Conservation (phyloP, 805 yeast species). For the Peterozyma xylosa region DNA sequence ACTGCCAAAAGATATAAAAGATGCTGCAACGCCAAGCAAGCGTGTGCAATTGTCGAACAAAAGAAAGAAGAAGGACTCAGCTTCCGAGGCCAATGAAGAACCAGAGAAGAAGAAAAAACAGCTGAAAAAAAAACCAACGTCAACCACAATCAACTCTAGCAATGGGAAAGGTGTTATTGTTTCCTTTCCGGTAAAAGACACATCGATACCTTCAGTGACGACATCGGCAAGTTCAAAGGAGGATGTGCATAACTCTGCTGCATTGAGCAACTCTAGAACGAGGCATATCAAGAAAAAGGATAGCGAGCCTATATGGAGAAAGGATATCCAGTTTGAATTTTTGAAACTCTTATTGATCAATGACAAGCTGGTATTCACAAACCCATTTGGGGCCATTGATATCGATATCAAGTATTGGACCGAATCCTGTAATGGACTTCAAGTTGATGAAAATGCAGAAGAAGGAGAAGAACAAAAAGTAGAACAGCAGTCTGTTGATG, state of each 20-base stretch:
- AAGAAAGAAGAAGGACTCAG: slow-evolving; percentile 3
- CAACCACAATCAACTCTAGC: neutral
- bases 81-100: neutral
- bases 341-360: slow-evolving; percentile 59
- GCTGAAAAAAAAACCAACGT: neutral
- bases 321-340: slow-evolving; percentile 81
- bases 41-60: slow-evolving; percentile 5
- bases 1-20: too few species aligned
- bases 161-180: too few species aligned
- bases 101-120: neutral
- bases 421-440: slow-evolving; percentile 13
- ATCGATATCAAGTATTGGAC: slow-evolving; percentile 28
- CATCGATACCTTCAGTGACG: neutral
- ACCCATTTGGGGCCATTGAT: slow-evolving; percentile 35
- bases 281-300: slow-evolving; percentile 80
- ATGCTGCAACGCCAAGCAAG: slow-evolving; percentile 1
- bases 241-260: neutral
- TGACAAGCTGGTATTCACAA: slow-evolving; percentile 57
- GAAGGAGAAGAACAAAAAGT: slow-evolving; percentile 6
- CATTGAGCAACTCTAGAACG: slow-evolving; percentile 11
- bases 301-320: slow-evolving; percentile 88
- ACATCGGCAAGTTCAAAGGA: neutral
- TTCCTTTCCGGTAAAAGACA: too few species aligned
- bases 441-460: neutral
- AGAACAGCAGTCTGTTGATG: neutral